Conservation (phyloP, 306 rosid genomes). For the Oxytropis ochrocephala region DNA sequence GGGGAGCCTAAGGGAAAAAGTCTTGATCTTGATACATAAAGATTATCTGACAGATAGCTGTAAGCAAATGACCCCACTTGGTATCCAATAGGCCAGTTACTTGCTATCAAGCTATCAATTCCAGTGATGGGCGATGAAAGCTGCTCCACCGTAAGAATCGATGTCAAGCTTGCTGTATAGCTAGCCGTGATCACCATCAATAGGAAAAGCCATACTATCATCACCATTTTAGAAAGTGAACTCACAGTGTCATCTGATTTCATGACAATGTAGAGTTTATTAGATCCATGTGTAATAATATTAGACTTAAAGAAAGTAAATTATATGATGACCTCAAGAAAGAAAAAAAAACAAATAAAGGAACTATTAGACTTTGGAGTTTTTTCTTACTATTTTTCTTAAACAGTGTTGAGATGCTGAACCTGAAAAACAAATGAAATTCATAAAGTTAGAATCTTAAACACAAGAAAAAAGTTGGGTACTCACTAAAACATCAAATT, state of each 20-base stretch:
- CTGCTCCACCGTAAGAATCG: constrained; percentile 90
- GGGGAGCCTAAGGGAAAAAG: constrained; percentile 78
- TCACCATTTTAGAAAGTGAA: constrained; percentile 83
- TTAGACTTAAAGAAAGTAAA: not conserved
- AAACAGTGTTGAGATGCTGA: constrained; percentile 92
- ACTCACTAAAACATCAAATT: constrained; percentile 10
- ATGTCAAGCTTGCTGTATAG: constrained; percentile 92
- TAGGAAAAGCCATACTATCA: constrained; percentile 91
- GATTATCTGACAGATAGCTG: constrained; percentile 69
- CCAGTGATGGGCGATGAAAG: constrained; percentile 85
- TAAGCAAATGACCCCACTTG: constrained; percentile 90
- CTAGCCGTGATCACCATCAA: constrained; percentile 92
- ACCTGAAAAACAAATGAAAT: constrained; percentile 60
- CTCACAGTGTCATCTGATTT: constrained; percentile 68
- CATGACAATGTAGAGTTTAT: constrained; percentile 21
- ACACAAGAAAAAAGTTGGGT: not conserved
- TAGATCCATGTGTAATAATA: constrained; percentile 20
- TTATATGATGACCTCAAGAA: constrained; percentile 11
- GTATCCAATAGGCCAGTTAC: constrained; percentile 76
- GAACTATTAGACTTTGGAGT: constrained; percentile 12
- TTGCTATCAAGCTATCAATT: constrained; percentile 74
- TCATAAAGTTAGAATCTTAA: constrained; percentile 29
- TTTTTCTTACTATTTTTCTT: constrained; percentile 78
- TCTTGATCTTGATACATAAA: constrained; percentile 56
- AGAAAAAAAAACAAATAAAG: constrained; percentile 2